These are phyloP conservation scores for Martensiomyces pterosporus DNA, from an alignment of 192 early-diverging fungal species.

Conservation along the genomic window DNA sequence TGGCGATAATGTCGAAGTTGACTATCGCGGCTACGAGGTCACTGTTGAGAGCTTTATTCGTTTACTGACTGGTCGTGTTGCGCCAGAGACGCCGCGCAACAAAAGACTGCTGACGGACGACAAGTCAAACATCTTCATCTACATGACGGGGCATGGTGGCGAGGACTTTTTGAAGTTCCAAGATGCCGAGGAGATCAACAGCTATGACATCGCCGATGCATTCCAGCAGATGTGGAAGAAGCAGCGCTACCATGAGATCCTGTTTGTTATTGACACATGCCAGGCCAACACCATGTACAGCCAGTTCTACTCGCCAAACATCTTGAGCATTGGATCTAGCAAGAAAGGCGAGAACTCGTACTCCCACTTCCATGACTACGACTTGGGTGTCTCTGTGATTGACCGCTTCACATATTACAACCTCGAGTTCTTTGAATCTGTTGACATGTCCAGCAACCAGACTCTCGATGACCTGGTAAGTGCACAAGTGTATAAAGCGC, in stretches of 20 bases:
- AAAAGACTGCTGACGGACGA: constrained; percentile 95
- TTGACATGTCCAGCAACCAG: constrained; percentile 73
- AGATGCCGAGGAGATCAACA: constrained; percentile 95
- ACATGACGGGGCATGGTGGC: constrained; percentile 99
- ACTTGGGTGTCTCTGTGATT: constrained; percentile 96
- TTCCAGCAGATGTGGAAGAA: constrained; percentile 99
- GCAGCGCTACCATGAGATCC: constrained; percentile 92
- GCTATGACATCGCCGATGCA: constrained; percentile 93
- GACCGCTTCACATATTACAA: constrained; percentile 98
- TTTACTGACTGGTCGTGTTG: constrained; percentile 80
- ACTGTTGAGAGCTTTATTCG: constrained; percentile 98
- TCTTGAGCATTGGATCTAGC: constrained; percentile 87
- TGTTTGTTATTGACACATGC: constrained; percentile 98
- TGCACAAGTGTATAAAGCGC: no score
- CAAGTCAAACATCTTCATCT: constrained; percentile 92
- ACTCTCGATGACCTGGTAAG: constrained; percentile 74
- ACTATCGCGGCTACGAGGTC: constrained; percentile 98
- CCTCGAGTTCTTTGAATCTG: constrained; percentile 83
- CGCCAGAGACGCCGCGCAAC: constrained; percentile 82
- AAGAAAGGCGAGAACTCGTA: constrained; percentile 87
- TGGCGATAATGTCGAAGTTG: constrained; percentile 96
- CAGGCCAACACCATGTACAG: constrained; percentile 97
- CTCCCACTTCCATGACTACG: constrained; percentile 72
- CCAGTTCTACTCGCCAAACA: constrained; percentile 89
- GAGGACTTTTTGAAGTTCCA: constrained; percentile 99